A percentile compares a stretch with the other conserved stretches of the same genome.
These are phyloP conservation scores for Metarhizium brunneum DNA, from an alignment of 2,329 filamentous ascomycete genomes.

Conservation along the genomic window DNA sequence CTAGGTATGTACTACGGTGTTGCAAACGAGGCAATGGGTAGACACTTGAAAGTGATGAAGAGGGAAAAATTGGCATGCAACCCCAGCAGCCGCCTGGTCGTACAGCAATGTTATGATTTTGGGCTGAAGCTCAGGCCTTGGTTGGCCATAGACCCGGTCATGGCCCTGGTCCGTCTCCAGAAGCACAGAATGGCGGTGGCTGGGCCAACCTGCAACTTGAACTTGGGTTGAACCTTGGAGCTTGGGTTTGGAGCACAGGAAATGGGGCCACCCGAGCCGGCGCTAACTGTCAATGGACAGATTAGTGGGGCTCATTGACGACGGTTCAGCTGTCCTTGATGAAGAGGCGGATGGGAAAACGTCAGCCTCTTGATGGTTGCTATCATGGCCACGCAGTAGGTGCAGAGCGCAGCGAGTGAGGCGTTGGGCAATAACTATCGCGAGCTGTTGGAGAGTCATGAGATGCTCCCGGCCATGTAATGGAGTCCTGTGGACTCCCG, in stretches of 20 bases:
- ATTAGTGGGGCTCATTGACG: neutral
- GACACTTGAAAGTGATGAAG: neutral
- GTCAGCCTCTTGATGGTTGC: neutral
- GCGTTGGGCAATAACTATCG: no score
- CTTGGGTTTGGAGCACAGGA: neutral
- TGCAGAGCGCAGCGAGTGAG: neutral
- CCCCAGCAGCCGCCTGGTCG: neutral
- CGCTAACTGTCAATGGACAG: neutral
- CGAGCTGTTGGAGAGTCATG: no score
- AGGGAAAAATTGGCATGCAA: neutral
- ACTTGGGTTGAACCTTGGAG: neutral
- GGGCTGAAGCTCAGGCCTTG: constrained; percentile 6
- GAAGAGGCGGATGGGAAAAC: neutral
- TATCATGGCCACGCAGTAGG: neutral
- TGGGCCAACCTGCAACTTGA: constrained; percentile 2
- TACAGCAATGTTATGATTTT: constrained; percentile 8
- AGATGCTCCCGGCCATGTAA: neutral
- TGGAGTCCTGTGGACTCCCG: neutral
- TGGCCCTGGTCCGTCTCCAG: constrained; percentile 1
- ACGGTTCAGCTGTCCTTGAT: neutral
- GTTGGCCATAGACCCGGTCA: neutral
- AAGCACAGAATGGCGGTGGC: constrained; percentile 4
- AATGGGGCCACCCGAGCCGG: neutral
- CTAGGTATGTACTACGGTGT: neutral
- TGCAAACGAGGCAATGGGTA: neutral